Base-by-base conservation (phyloP, 805 yeast species). In the Candida yuanshanica region DNA sequence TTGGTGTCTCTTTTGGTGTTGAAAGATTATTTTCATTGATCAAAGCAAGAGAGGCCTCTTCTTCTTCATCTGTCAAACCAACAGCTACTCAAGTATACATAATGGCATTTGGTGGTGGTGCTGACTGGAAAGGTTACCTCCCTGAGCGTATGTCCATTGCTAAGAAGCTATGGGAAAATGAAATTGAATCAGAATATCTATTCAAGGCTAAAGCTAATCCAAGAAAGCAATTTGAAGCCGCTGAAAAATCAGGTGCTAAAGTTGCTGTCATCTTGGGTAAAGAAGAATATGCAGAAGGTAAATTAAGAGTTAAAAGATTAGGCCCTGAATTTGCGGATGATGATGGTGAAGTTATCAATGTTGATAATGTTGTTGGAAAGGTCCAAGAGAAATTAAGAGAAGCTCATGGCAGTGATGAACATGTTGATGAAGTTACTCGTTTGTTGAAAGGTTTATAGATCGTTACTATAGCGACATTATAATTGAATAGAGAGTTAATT, bases 51-150 rank as follows among this genome's bases (percentile, higher is more conserved):
- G 72, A 75, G 33, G 76, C 77, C 23, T 73, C 76, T 51, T 80
- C 80, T 24, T 70, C 47, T 20, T 32, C 46, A 7, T 37, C 74
- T 52, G 72, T 90, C 42, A 79, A 93, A 53, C 79, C 97, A 26
- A 75, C 90, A 22, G 80, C 91, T 29, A 95, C 99, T 16, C 95
- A 93, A 63, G 98, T 87, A 12, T 93, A 72, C 58, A 83, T 93
- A 37, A 90, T 93, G 96, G 98, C 99, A 1, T 90, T 93, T 58
- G 99, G 99, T 51, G 98, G 97, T 56, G 99, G 98, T 56, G 85
- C 85, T 54, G 95, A 83, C 47, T 90, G 97, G 97, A 79, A 73
- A 45, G 99, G 98, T 7, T 88, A 86, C 68, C 69, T 93, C 56
- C 77, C 80, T 43, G 97, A 93, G 68, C 83, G 99, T 69, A 89